phyloP scores from a whole-genome alignment of 495 filamentous ascomycete genomes.

The Aspergillus nanangensis region DNA sequence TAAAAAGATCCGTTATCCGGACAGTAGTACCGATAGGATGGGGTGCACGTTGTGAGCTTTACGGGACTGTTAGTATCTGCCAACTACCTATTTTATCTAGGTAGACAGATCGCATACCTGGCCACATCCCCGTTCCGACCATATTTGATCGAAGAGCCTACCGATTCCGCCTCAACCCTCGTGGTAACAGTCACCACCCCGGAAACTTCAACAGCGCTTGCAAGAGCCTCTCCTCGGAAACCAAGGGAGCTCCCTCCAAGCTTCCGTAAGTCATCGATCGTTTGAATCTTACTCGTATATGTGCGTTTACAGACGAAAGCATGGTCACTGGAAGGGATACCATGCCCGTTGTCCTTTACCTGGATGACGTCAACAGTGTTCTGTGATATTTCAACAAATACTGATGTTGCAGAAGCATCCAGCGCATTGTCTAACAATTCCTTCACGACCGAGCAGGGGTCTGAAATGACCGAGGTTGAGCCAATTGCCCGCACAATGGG shows the following conservation, averaged over 20 bases:
- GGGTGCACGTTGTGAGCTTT: slow-evolving; percentile 43
- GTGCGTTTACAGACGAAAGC: slow-evolving; percentile 61
- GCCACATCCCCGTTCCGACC: slow-evolving; percentile 45
- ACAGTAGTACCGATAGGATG: slow-evolving; percentile 80
- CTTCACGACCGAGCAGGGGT: slow-evolving; percentile 73
- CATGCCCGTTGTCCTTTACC: slow-evolving; percentile 85
- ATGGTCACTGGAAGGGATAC: slow-evolving; percentile 70
- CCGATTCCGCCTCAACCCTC: slow-evolving; percentile 62
- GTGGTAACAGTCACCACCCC: slow-evolving; percentile 64
- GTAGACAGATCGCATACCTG: slow-evolving; percentile 14
- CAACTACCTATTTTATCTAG: background rate
- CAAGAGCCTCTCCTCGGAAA: slow-evolving; percentile 85
- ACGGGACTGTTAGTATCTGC: background rate
- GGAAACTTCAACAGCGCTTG: slow-evolving; percentile 68
- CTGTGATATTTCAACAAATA: slow-evolving; percentile 67
- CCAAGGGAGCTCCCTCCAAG: slow-evolving; percentile 69
- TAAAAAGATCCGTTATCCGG: slow-evolving; percentile 62
- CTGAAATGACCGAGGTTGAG: slow-evolving; percentile 67
- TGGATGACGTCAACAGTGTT: slow-evolving; percentile 82
- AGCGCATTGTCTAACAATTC: slow-evolving; percentile 91
- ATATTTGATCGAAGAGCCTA: slow-evolving; percentile 52
- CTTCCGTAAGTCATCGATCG: slow-evolving; percentile 62
- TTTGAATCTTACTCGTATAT: slow-evolving; percentile 82
- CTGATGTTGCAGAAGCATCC: slow-evolving; percentile 70
- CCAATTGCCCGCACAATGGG: slow-evolving; percentile 63